phyloP scores from a whole-genome alignment of 2,329 filamentous ascomycete genomes.

The Thermoascus crustaceus region DNA sequence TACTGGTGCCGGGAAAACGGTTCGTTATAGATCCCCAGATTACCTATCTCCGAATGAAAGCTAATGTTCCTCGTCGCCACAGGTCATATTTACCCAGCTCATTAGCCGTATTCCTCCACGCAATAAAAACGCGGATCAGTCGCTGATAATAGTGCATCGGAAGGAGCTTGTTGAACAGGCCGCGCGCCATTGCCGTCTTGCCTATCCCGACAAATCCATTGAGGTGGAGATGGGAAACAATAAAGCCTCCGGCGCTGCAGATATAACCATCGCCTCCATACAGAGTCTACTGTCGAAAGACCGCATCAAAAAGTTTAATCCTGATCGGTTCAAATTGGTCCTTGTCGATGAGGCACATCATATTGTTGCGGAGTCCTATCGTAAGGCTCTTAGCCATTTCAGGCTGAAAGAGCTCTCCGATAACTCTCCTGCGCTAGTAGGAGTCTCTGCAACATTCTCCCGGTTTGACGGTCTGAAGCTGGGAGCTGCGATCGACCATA shows the following conservation, averaged over 20 bases:
- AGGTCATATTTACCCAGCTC: constrained; percentile 94
- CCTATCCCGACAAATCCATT: constrained; percentile 72
- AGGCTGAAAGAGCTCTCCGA: constrained; percentile 49
- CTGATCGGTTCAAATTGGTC: constrained; percentile 72
- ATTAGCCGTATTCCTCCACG: constrained; percentile 64
- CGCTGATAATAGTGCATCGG: constrained; percentile 84
- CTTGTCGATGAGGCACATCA: constrained; percentile 96
- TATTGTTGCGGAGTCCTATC: constrained; percentile 77
- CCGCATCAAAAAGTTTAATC: constrained; percentile 75
- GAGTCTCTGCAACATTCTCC: constrained; percentile 77
- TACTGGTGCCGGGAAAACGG: constrained; percentile 84
- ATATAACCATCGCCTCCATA: constrained; percentile 90
- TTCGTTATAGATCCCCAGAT: constrained; percentile 30
- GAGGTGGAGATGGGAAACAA: constrained; percentile 86
- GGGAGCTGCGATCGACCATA: constrained; percentile 81
- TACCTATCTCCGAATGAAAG: not conserved
- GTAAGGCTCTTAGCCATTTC: constrained; percentile 70
- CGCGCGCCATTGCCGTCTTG: constrained; percentile 67
- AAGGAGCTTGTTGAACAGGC: constrained; percentile 93
- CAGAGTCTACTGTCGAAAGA: constrained; percentile 71
- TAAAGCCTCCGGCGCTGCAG: constrained; percentile 69
- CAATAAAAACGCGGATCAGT: constrained; percentile 56
- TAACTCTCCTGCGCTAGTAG: constrained; percentile 61
- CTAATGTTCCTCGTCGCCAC: constrained; percentile 5
- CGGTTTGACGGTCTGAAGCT: constrained; percentile 76